Percentiles rank a stretch among this genome's conserved stretches.
Evolutionary conservation across 75 land plant genomes (phyloP).

Genomic region (Larix kaempferi): DNA sequence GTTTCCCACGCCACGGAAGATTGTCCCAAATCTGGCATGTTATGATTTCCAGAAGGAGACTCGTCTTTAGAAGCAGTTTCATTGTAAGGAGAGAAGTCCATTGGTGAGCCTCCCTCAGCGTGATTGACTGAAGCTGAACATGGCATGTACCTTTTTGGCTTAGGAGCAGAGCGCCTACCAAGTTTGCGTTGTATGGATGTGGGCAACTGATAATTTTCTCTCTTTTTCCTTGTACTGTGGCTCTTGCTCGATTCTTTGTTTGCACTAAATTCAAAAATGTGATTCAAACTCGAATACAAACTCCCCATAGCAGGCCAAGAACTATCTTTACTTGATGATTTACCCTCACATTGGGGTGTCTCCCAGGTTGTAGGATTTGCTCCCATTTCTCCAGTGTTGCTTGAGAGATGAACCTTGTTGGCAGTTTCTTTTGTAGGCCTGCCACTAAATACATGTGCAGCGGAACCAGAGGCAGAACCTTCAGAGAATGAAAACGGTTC

Average conservation of each 20-base stretch:
- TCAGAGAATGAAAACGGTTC: background rate
- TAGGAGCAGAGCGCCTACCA: conserved; percentile 22
- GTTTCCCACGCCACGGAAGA: conserved; percentile 15
- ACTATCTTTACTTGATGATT: conserved; percentile 14
- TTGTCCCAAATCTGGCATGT: conserved; percentile 18
- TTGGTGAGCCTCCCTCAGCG: conserved; percentile 54
- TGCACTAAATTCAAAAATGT: conserved; percentile 30
- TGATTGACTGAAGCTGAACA: conserved; percentile 19
- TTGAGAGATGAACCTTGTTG: conserved; percentile 6
- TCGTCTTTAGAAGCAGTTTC: conserved; percentile 24
- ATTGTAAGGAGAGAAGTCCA: conserved; percentile 78
- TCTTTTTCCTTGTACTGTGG: conserved; percentile 19
- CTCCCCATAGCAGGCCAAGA: conserved; percentile 8
- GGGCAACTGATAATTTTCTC: conserved; percentile 17
- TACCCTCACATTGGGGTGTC: conserved; percentile 6
- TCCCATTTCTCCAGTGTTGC: background rate
- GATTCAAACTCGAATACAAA: conserved; percentile 14
- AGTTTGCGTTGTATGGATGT: conserved; percentile 11
- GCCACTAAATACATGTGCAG: conserved; percentile 9
- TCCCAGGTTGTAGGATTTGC: conserved; percentile 1
- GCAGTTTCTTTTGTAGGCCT: conserved; percentile 9
- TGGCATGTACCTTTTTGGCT: conserved; percentile 20
- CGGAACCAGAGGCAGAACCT: background rate
- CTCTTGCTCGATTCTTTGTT: conserved; percentile 21
- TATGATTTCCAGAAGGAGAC: background rate